Percentiles rank a stretch among this genome's conserved stretches.
Evolutionary conservation across 768 basidiomycete species (phyloP).

Genomic region (Kwoniella europaea): DNA sequence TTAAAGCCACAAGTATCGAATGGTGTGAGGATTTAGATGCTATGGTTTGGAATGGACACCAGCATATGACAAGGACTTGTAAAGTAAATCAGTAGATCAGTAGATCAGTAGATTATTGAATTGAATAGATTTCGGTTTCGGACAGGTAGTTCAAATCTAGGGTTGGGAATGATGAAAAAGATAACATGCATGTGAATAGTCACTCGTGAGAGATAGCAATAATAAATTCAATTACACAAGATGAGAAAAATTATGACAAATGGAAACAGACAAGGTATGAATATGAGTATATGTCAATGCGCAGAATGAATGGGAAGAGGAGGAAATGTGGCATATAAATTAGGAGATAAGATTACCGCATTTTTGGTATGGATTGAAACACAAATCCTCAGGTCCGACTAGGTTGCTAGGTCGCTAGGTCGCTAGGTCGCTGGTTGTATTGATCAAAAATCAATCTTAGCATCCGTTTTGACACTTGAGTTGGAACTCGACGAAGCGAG

Average conservation of each 20-base stretch:
- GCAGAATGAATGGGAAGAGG: no score
- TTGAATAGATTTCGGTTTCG: neutral
- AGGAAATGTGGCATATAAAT: no score
- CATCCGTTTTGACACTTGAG: conserved; percentile 33
- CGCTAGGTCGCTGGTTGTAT: no score
- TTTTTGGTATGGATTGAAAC: no score
- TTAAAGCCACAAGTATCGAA: no score
- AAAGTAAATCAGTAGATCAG: neutral
- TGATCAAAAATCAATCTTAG: conserved; percentile 44
- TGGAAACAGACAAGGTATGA: neutral
- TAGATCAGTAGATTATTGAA: conserved; percentile 2
- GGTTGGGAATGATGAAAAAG: neutral
- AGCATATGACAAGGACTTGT: no score
- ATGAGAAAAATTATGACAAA: neutral
- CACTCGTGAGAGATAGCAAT: neutral
- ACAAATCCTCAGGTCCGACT: no score
- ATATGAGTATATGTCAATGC: neutral
- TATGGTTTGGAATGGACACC: no score
- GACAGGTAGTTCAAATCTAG: no score
- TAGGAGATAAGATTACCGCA: no score
- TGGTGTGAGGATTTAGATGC: no score
- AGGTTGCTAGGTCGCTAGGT: no score
- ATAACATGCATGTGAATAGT: neutral
- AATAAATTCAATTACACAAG: neutral
- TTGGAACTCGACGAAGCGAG: conserved; percentile 39